phyloP scores from a whole-genome alignment of 2,329 filamentous ascomycete genomes.

The Elsinoe australis region DNA sequence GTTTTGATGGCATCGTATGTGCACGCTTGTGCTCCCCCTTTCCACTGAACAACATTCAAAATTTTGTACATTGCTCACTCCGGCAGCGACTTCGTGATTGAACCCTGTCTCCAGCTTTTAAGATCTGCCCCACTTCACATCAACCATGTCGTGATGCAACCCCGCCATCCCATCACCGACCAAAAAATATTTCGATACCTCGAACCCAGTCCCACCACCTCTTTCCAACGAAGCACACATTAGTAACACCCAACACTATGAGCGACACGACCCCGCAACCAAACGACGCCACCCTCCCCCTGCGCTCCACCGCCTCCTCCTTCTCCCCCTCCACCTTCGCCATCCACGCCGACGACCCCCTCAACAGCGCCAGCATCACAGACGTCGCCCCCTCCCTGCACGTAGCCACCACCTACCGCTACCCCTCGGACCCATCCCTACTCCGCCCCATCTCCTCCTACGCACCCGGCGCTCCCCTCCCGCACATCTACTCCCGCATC shows the following conservation, averaged over 20 bases:
- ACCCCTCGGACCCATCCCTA: conserved; percentile 60
- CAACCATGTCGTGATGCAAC: background rate
- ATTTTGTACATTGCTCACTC: no score
- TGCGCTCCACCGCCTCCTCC: background rate
- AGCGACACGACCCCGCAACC: background rate
- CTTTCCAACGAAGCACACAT: no score
- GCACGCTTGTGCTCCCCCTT: no score
- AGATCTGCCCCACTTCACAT: background rate
- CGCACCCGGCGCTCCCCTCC: conserved; percentile 45
- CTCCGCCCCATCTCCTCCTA: conserved; percentile 43
- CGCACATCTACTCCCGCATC: conserved; percentile 77
- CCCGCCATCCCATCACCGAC: background rate
- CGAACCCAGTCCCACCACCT: no score
- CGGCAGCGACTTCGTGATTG: no score
- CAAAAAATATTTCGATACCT: no score
- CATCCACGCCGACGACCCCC: conserved; percentile 32
- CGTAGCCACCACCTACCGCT: conserved; percentile 85
- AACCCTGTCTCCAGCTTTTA: no score
- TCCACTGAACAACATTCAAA: no score
- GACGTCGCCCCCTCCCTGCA: conserved; percentile 87
- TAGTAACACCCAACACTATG: background rate
- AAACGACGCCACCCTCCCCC: conserved; percentile 1
- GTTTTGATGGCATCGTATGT: no score
- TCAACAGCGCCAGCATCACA: conserved; percentile 31
- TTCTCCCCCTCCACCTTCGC: conserved; percentile 29